Conservation (phyloP, 176 grass and related monocot genomes). For the Ananas comosus region DNA sequence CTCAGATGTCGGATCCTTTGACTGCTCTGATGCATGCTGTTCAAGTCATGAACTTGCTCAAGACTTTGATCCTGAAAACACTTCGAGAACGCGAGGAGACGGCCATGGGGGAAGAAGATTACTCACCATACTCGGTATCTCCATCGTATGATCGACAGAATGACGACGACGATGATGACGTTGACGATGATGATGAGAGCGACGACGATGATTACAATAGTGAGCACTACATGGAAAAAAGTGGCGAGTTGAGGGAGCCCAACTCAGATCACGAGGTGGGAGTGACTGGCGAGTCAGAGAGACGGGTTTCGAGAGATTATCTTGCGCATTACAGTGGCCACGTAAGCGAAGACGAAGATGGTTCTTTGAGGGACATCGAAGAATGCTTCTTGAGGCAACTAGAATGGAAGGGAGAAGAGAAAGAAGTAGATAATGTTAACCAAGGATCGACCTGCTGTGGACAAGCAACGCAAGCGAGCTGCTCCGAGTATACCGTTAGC, state of each 20-base stretch:
- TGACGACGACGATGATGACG: slow-evolving; percentile 26
- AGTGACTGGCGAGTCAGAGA: slow-evolving; percentile 18
- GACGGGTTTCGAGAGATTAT: slow-evolving; percentile 14
- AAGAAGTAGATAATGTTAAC: slow-evolving; percentile 15
- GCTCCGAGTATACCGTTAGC: not conserved
- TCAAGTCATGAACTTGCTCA: slow-evolving; percentile 98
- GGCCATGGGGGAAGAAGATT: slow-evolving; percentile 21
- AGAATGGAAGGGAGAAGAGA: slow-evolving; percentile 39
- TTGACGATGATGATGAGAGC: not conserved
- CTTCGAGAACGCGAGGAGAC: slow-evolving; percentile 61
- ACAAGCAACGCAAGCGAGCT: not conserved
- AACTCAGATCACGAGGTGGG: slow-evolving; percentile 18
- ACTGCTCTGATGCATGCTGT: slow-evolving; percentile 94
- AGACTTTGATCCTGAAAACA: slow-evolving; percentile 75
- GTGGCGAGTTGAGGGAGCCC: slow-evolving; percentile 15
- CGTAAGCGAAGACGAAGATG: slow-evolving; percentile 28
- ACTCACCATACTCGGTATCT: slow-evolving; percentile 59
- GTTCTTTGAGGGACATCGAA: slow-evolving; percentile 40
- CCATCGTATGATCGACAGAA: slow-evolving; percentile 24
- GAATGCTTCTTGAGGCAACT: slow-evolving; percentile 49
- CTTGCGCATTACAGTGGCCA: slow-evolving; percentile 12
- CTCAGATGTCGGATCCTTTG: slow-evolving; percentile 97
- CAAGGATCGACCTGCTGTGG: slow-evolving; percentile 3
- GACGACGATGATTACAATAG: slow-evolving; percentile 26
- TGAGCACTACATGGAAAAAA: slow-evolving; percentile 32